phyloP scores from a whole-genome alignment of 2,329 filamentous ascomycete genomes.

The Chaetomiaceae sp. region DNA sequence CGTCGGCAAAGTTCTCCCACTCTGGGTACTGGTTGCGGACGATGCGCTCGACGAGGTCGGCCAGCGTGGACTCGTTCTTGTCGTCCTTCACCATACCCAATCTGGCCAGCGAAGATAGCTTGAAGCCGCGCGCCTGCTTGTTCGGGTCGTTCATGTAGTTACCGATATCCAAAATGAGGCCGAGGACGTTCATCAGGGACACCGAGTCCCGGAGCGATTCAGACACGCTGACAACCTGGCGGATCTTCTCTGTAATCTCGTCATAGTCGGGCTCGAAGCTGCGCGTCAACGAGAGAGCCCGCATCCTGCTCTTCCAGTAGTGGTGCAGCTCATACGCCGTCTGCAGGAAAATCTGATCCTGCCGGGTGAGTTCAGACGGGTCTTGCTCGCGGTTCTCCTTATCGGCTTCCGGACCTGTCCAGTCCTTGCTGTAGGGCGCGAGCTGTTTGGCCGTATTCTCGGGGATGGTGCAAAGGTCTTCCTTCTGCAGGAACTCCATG shows the following conservation, averaged over 20 bases:
- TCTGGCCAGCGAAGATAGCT: conserved; percentile 87
- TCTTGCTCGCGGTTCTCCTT: conserved; percentile 79
- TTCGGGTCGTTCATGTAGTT: conserved; percentile 99
- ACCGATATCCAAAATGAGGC: conserved; percentile 93
- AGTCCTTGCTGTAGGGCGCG: conserved; percentile 94
- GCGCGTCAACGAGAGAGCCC: conserved; percentile 78
- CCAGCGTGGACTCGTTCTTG: conserved; percentile 95
- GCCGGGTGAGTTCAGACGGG: conserved; percentile 79
- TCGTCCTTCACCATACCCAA: conserved; percentile 98
- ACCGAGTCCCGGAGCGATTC: conserved; percentile 89
- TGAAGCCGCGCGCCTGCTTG: conserved; percentile 97
- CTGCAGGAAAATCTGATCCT: conserved; percentile 92
- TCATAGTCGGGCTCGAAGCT: conserved; percentile 88
- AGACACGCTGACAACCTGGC: conserved; percentile 79
- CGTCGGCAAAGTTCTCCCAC: conserved; percentile 83
- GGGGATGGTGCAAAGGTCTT: conserved; percentile 86
- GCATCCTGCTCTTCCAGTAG: conserved; percentile 98
- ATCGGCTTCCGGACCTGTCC: conserved; percentile 81
- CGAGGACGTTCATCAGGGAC: conserved; percentile 90
- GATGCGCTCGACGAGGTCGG: conserved; percentile 92
- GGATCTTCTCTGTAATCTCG: conserved; percentile 79
- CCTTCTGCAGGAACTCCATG: conserved; percentile 93
- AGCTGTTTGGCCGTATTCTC: conserved; percentile 88
- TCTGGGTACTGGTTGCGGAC: conserved; percentile 95
- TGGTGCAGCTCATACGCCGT: conserved; percentile 93